Evolutionary conservation across 2,329 filamentous ascomycete genomes (phyloP).

Genomic region (Aspergillus transmontanensis): DNA sequence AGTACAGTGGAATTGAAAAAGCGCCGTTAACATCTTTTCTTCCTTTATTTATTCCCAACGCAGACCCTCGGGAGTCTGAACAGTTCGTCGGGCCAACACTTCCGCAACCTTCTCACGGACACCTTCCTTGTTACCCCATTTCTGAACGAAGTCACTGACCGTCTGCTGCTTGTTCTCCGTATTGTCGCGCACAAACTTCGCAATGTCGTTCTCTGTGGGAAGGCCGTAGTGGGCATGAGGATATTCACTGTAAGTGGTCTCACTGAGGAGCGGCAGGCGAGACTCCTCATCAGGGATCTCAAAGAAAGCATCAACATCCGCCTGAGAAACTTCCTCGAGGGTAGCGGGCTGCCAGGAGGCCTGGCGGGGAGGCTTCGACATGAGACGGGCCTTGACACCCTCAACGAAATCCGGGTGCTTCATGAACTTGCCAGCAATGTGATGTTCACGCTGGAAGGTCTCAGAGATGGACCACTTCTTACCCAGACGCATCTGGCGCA

Average conservation of each 20-base stretch:
- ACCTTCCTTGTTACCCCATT: conserved; percentile 67
- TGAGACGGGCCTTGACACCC: conserved; percentile 80
- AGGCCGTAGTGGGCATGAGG: conserved; percentile 70
- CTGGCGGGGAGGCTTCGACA: conserved; percentile 66
- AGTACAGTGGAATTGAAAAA: background rate
- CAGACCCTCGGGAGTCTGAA: conserved; percentile 45
- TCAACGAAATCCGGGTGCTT: conserved; percentile 85
- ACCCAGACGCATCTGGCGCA: conserved; percentile 79
- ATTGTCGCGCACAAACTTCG: conserved; percentile 44
- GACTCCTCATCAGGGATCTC: conserved; percentile 46
- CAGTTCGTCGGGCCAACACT: conserved; percentile 66
- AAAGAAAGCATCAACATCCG: conserved; percentile 72
- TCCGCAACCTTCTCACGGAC: conserved; percentile 69
- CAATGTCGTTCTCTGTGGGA: conserved; percentile 66
- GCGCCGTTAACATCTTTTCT: conserved; percentile 3
- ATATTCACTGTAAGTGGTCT: conserved; percentile 68
- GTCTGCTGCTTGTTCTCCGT: conserved; percentile 60
- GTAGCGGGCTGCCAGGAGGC: conserved; percentile 77
- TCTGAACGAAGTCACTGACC: conserved; percentile 62
- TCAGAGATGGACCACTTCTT: conserved; percentile 76
- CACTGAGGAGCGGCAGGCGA: conserved; percentile 63
- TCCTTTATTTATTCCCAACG: conserved; percentile 26
- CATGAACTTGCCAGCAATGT: conserved; percentile 89
- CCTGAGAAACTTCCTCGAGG: conserved; percentile 65
- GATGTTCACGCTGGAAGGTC: conserved; percentile 82